Evolutionary conservation across 108 stramenopile genomes (phyloP).

Genomic region (Cylindrotheca closterium): DNA sequence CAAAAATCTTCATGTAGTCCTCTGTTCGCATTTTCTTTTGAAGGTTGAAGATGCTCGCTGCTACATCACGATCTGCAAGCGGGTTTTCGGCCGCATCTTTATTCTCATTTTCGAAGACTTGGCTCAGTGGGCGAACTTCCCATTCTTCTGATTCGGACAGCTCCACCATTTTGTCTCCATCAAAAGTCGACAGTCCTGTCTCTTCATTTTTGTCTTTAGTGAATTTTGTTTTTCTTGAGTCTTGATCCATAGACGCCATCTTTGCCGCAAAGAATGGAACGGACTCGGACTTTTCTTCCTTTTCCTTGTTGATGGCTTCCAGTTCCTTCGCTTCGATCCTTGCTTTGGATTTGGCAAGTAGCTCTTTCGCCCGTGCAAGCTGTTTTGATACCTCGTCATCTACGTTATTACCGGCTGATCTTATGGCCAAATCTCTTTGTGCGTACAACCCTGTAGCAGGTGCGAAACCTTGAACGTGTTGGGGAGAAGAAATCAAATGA

Average conservation of each 20-base stretch:
- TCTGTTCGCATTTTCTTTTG: slow-evolving; percentile 53
- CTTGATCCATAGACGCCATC: background rate
- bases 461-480: too few relatives aligned
- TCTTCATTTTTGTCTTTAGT: slow-evolving; percentile 41
- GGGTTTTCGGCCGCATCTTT: slow-evolving; percentile 8
- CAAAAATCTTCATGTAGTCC: slow-evolving; percentile 80
- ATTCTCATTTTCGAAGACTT: slow-evolving; percentile 45
- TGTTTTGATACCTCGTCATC: slow-evolving; percentile 38
- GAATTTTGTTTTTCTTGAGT: slow-evolving; percentile 25
- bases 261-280: slow-evolving; percentile 35
- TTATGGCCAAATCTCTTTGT: too few relatives aligned
- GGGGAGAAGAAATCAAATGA: too few relatives aligned
- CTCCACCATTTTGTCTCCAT: slow-evolving; percentile 75
- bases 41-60: slow-evolving; percentile 58
- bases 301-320: background rate
- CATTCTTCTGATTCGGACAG: slow-evolving; percentile 75
- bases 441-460: too few relatives aligned
- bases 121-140: slow-evolving; percentile 53
- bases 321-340: slow-evolving; percentile 31
- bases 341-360: slow-evolving; percentile 38
- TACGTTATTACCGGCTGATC: background rate
- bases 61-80: slow-evolving; percentile 69
- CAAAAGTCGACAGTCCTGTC: slow-evolving; percentile 52
- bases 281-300: background rate
- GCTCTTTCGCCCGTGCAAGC: slow-evolving; percentile 34